Base-by-base conservation (phyloP, 331 rosid species). In the Phaseolus coccineus region DNA sequence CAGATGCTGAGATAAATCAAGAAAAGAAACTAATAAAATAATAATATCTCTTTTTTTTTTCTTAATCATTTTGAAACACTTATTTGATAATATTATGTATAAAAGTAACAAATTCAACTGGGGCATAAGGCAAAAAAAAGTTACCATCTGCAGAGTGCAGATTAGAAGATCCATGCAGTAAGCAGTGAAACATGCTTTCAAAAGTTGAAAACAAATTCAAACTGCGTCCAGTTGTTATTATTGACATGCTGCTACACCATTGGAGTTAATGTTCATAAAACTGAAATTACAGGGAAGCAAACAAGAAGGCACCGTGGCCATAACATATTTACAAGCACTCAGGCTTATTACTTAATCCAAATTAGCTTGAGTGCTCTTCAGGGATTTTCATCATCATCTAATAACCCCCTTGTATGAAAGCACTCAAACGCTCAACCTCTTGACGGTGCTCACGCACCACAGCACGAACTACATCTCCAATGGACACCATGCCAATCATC, bases 381-480 rank as follows among this genome's bases (percentile, higher is more conserved):
- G 64, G 71, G 33, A 39, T 83, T 80, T 78, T 69, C 81, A 58
- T 85, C 82, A 57, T 85, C 63, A 37, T 63, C 90, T 89, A 96
- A 81, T 96, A 96, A 67, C 99, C 99, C 7, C 99, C 99, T 57
- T 96, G 99, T 78, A 96, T 96, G 65, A 3, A 96, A 69, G 98
- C 99, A 76, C 93, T 96, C 90, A 96, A 73, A 81, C 99, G 98
- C 74, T 90, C 86, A 2, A 96, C 94, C 91, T 96, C 99, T 86
- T 90, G 93, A 6, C 99, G 91, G 73, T 96, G 97, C 92, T 96
- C 98, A 0, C 91, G 85, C 79, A 96, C 99, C 35, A 96, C 97
- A 19, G 99, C 99, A 53, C 99, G 96, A 80, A 96, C 99, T 51
- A 96, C 99, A 7, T 96, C 99, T 35, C 99, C 99, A 27, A 96